phyloP scores from a whole-genome alignment of 257 asterid species.

The Solanum appendiculatum region DNA sequence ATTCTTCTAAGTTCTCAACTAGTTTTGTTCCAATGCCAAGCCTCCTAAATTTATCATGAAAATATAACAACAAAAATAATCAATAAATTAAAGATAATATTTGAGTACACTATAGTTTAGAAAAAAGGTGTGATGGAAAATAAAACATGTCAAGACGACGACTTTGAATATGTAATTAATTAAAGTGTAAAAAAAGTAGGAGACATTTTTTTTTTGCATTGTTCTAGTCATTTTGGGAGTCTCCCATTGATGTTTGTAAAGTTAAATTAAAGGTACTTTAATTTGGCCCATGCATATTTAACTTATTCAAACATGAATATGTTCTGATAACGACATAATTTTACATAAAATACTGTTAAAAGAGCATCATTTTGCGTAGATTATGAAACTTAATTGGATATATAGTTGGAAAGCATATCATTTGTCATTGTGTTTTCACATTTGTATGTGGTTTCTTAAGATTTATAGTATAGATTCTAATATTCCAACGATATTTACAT shows the following conservation, averaged over 20 bases:
- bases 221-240: background rate
- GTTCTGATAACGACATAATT: background rate
- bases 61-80: background rate
- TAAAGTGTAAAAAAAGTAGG: background rate
- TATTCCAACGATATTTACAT: background rate
- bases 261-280: background rate
- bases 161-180: background rate
- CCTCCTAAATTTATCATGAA: constrained; percentile 29
- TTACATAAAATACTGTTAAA: background rate
- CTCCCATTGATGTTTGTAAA: background rate
- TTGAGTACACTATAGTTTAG: background rate
- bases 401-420: background rate
- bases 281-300: background rate
- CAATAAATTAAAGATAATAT: background rate
- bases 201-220: background rate
- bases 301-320: background rate
- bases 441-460: background rate
- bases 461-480: background rate
- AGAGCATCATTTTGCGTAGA: background rate
- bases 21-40: constrained; percentile 74
- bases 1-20: constrained; percentile 45
- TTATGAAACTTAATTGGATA: background rate
- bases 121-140: background rate
- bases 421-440: background rate
- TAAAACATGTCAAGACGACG: background rate